These are phyloP conservation scores for Royoungia palumana DNA, from an alignment of 768 basidiomycete genomes.

Conservation along the genomic window DNA sequence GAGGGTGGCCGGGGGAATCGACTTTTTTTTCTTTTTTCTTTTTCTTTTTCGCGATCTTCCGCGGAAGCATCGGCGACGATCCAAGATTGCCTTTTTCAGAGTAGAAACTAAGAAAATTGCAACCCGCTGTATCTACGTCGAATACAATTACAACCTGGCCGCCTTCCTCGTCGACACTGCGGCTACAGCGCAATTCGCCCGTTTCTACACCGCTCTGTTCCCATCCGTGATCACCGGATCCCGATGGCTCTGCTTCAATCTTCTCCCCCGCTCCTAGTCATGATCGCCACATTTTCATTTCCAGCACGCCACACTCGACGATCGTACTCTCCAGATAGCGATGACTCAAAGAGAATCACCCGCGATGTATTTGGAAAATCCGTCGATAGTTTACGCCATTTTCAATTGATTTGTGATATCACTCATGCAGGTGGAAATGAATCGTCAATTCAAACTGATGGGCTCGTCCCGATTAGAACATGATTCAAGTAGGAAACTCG, in stretches of 20 bases:
- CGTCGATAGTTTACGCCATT: no score
- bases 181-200: slow-evolving; percentile 2
- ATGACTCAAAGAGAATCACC: no score
- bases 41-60: slow-evolving; percentile 12
- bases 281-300: slow-evolving; percentile 15
- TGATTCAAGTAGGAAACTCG: no score
- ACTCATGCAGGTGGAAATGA: no score
- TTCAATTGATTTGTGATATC: no score
- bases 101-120: slow-evolving; percentile 14
- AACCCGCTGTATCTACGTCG: slow-evolving; percentile 4
- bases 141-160: neutral
- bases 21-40: no score
- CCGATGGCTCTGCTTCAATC: neutral
- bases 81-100: slow-evolving; percentile 28
- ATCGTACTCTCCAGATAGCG: neutral
- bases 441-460: no score
- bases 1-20: slow-evolving; percentile 23
- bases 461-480: no score
- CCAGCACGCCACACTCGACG: slow-evolving; percentile 4
- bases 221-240: slow-evolving; percentile 3
- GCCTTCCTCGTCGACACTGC: slow-evolving; percentile 6
- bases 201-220: slow-evolving; percentile 2
- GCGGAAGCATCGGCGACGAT: slow-evolving; percentile 30
- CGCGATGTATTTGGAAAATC: no score
- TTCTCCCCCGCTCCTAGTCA: neutral